Base-by-base conservation (phyloP, 331 rosid species). In the Quercus phellos region DNA sequence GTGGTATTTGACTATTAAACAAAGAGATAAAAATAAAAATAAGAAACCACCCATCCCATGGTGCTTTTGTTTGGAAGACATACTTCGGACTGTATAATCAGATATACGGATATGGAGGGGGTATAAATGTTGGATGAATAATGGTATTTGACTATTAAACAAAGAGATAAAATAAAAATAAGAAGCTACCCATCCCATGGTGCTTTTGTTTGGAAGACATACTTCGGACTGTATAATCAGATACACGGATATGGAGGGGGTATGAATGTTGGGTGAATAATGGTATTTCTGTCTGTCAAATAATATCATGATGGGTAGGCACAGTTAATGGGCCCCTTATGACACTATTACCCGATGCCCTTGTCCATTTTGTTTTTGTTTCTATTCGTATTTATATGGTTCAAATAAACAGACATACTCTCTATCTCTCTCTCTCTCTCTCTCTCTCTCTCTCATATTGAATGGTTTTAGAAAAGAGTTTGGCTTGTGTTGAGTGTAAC, bases 241-340 rank as follows among this genome's bases (percentile, higher is more conserved):
- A 58, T 74, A 79, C 68, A 53, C 81, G 76, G 87, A 79, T 75
- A 84, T 81, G 91, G 85, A 73, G 85, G 78, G 81, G 94, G 93
- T 79, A 88, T 85, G 93, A 88, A 90, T 88, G 92, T 86, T 90
- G 86, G 89, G 80, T 85, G 94, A 88, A 92, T 92, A 85, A 90
- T 90, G 87, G 89, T 74, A 83, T 86, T 79, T 84, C 79, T 89
- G 88, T 84, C 80, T 32, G 80, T 68, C 82, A 22, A 90, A 92
- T 90, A 85, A 88, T 92, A 86, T 77, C 43, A 80, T 88, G 78
- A 87, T 90, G 95, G 92, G 80, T 73, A 77, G 34, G 78, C 89
- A 75, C 77, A 82, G 77, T 71, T 73, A 75, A 72, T 77, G 84
- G 90, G 92, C 80, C 89, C 82, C 85, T 69, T 30, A 17, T 51